Conservation (phyloP, 768 basidiomycete species). For the Exsudoporus frostii region DNA sequence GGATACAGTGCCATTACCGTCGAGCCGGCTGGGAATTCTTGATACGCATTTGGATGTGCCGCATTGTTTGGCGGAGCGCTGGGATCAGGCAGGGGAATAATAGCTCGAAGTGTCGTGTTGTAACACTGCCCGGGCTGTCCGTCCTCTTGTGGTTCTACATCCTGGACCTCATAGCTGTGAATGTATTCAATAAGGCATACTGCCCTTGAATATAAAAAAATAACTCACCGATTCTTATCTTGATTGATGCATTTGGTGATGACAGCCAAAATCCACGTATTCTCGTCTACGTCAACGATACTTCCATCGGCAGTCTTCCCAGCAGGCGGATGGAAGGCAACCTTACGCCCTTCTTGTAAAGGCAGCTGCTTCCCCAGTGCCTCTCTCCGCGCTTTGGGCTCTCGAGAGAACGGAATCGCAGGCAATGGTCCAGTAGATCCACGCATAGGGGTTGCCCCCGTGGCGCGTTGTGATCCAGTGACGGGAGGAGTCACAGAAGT, state of each 20-base stretch:
- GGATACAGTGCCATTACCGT: constrained; percentile 88
- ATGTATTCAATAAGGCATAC: not conserved
- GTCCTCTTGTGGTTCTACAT: constrained; percentile 80
- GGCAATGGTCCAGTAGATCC: constrained; percentile 59
- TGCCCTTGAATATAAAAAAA: not conserved
- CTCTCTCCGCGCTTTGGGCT: constrained; percentile 66
- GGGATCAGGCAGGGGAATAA: constrained; percentile 81
- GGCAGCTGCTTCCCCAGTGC: constrained; percentile 59
- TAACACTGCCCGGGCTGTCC: constrained; percentile 70
- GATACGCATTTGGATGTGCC: constrained; percentile 66
- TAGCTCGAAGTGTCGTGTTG: constrained; percentile 62
- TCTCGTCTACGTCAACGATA: constrained; percentile 47
- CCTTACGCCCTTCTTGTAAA: constrained; percentile 70
- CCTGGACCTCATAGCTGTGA: constrained; percentile 79
- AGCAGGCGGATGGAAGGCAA: constrained; percentile 73
- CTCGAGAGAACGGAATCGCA: constrained; percentile 52
- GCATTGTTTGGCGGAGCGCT: constrained; percentile 53
- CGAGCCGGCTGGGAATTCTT: constrained; percentile 65
- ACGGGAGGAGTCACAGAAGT: constrained; percentile 35
- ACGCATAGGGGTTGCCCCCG: constrained; percentile 30
- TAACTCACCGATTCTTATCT: constrained; percentile 63
- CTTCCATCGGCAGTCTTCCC: constrained; percentile 52
- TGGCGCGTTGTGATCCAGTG: constrained; percentile 16
- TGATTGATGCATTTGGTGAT: constrained; percentile 66
- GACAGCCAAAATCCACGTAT: constrained; percentile 76